Evolutionary conservation across 768 basidiomycete genomes (phyloP).

Genomic region (Kockovaella imperatae): DNA sequence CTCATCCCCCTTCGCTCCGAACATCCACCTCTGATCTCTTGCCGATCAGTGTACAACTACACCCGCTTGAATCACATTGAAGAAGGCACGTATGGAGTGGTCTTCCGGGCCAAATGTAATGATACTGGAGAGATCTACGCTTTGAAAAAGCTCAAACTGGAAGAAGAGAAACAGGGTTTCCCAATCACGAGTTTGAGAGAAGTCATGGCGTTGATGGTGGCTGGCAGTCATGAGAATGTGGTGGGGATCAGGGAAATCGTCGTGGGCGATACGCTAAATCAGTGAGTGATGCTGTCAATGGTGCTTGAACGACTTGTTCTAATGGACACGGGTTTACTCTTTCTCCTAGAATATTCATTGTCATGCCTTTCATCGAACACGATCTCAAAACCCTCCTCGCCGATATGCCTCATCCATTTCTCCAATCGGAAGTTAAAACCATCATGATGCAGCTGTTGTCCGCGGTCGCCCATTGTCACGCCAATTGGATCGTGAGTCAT

Average conservation of each 20-base stretch:
- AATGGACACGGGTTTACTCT: not conserved
- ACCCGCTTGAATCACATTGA: conserved; percentile 95
- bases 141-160: conserved; percentile 93
- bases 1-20: conserved; percentile 57
- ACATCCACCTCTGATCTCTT: conserved; percentile 73
- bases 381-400: conserved; percentile 93
- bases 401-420: conserved; percentile 90
- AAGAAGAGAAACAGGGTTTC: conserved; percentile 97
- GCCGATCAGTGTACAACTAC: conserved; percentile 88
- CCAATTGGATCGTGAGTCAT: conserved; percentile 70
- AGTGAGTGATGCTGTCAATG: conserved; percentile 60
- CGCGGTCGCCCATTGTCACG: conserved; percentile 86
- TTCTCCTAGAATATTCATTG: conserved; percentile 77
- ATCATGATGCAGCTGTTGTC: conserved; percentile 86
- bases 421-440: conserved; percentile 97
- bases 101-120: conserved; percentile 92
- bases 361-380: conserved; percentile 99
- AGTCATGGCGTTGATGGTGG: conserved; percentile 83
- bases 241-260: conserved; percentile 96
- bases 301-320: not conserved
- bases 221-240: conserved; percentile 88
- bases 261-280: conserved; percentile 94
- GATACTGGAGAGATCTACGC: conserved; percentile 93
- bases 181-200: conserved; percentile 94
- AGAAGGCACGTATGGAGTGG: conserved; percentile 95